A percentile compares a stretch with the other conserved stretches of the same genome.
These are phyloP conservation scores for Gentiana macrophylla DNA, from an alignment of 257 asterid genomes.

Conservation along the genomic window DNA sequence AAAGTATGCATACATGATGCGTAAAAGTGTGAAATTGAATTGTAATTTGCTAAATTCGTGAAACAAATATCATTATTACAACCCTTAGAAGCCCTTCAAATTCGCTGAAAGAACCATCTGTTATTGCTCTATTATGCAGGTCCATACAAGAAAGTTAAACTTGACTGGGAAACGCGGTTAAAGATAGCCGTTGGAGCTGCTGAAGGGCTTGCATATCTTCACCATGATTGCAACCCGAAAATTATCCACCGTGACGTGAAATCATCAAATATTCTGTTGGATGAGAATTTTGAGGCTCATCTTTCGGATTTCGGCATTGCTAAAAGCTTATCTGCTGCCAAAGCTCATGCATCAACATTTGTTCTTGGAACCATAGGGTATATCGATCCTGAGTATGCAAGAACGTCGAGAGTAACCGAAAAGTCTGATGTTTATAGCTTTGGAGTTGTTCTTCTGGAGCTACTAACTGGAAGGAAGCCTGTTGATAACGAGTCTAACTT, in stretches of 20 bases:
- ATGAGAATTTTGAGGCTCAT: slow-evolving; percentile 84
- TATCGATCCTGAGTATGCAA: slow-evolving; percentile 93
- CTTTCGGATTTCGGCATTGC: slow-evolving; percentile 96
- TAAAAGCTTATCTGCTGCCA: slow-evolving; percentile 51
- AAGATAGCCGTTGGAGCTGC: slow-evolving; percentile 94
- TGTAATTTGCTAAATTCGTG: no score
- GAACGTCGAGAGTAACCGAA: slow-evolving; percentile 83
- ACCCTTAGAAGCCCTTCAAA: no score
- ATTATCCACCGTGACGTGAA: slow-evolving; percentile 91
- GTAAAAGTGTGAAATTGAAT: no score
- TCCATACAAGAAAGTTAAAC: slow-evolving; percentile 72
- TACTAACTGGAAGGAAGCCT: slow-evolving; percentile 81
- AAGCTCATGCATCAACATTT: slow-evolving; percentile 78
- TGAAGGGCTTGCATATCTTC: slow-evolving; percentile 94
- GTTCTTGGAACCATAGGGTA: slow-evolving; percentile 97
- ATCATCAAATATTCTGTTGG: slow-evolving; percentile 79
- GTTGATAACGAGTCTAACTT: slow-evolving; percentile 75
- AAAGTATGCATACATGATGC: no score
- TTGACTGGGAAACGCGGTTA: slow-evolving; percentile 92
- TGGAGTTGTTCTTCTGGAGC: slow-evolving; percentile 91
- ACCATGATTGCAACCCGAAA: slow-evolving; percentile 83
- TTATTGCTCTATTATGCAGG: slow-evolving; percentile 26
- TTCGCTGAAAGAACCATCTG: no score
- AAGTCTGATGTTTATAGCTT: slow-evolving; percentile 95
- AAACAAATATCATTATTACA: no score